These are phyloP conservation scores for Balansia obtecta DNA, from an alignment of 2,329 filamentous ascomycete species.

Conservation along the genomic window DNA sequence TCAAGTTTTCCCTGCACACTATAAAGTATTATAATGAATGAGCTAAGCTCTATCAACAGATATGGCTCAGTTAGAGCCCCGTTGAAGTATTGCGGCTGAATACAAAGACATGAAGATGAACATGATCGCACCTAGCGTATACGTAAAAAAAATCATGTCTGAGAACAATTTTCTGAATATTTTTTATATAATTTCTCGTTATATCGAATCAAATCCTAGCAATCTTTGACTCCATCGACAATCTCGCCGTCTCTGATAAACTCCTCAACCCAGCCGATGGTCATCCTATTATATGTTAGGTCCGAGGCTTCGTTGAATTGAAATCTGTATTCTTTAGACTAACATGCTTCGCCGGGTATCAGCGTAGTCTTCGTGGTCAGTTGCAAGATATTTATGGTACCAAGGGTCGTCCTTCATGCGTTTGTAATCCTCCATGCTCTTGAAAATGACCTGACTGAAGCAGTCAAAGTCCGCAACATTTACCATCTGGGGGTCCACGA, in stretches of 20 bases:
- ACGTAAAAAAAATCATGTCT: no score
- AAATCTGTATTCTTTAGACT: neutral
- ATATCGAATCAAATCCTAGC: no score
- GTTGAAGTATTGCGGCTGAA: no score
- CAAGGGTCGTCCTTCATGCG: conserved; percentile 35
- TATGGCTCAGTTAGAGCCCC: no score
- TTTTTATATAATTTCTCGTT: no score
- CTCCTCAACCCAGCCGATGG: conserved; percentile 33
- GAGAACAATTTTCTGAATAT: no score
- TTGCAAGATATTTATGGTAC: conserved; percentile 30
- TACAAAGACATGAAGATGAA: no score
- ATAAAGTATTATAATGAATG: no score
- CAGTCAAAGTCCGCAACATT: conserved; percentile 37
- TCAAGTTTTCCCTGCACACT: no score
- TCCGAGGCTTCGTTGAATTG: neutral
- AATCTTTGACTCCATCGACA: conserved; percentile 7
- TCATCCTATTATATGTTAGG: conserved; percentile 21
- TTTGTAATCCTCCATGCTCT: conserved; percentile 31
- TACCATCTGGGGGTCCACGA: conserved; percentile 31
- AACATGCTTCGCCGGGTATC: conserved; percentile 30
- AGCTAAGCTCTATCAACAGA: no score
- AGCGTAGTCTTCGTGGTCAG: conserved; percentile 36
- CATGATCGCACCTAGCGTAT: no score
- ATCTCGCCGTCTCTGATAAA: conserved; percentile 25
- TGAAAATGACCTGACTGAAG: conserved; percentile 35